phyloP scores from a whole-genome alignment of 2,329 filamentous ascomycete species.

The Paradendryphiella salina region DNA sequence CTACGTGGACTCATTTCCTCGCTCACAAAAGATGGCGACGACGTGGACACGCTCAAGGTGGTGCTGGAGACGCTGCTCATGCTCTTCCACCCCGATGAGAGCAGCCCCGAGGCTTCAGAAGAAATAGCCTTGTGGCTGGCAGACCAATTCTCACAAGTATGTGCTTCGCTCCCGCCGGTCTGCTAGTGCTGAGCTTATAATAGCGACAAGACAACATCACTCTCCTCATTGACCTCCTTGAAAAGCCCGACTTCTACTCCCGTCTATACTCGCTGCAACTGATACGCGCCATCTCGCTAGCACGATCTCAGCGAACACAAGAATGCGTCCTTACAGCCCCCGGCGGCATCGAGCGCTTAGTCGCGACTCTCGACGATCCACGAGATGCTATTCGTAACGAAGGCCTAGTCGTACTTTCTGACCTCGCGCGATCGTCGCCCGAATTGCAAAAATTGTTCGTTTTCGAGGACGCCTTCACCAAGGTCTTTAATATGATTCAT shows the following conservation, averaged over 20 bases:
- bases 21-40: slow-evolving; percentile 83
- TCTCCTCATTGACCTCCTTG: slow-evolving; percentile 83
- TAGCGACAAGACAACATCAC: slow-evolving; percentile 94
- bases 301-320: slow-evolving; percentile 87
- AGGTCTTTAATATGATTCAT: slow-evolving; percentile 79
- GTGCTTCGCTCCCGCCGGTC: slow-evolving; percentile 22
- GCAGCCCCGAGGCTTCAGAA: slow-evolving; percentile 83
- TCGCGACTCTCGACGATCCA: slow-evolving; percentile 79
- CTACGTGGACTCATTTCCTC: slow-evolving; percentile 84
- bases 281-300: slow-evolving; percentile 80
- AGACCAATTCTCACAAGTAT: slow-evolving; percentile 92
- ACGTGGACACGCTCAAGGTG: slow-evolving; percentile 94
- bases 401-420: slow-evolving; percentile 82
- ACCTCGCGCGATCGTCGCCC: slow-evolving; percentile 80
- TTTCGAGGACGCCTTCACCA: slow-evolving; percentile 91
- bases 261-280: slow-evolving; percentile 90
- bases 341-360: slow-evolving; percentile 82
- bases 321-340: slow-evolving; percentile 91
- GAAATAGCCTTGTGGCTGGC: slow-evolving; percentile 96
- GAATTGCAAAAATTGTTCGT: slow-evolving; percentile 95
- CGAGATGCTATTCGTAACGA: slow-evolving; percentile 84
- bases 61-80: slow-evolving; percentile 93
- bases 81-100: slow-evolving; percentile 75
- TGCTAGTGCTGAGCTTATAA: slow-evolving; percentile 56
- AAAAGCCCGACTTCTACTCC: slow-evolving; percentile 84